Percentiles rank a stretch among this genome's conserved stretches.
These are phyloP conservation scores for Jaenimonas drosophilae DNA, from an alignment of 208 protist species.

Conservation along the genomic window DNA sequence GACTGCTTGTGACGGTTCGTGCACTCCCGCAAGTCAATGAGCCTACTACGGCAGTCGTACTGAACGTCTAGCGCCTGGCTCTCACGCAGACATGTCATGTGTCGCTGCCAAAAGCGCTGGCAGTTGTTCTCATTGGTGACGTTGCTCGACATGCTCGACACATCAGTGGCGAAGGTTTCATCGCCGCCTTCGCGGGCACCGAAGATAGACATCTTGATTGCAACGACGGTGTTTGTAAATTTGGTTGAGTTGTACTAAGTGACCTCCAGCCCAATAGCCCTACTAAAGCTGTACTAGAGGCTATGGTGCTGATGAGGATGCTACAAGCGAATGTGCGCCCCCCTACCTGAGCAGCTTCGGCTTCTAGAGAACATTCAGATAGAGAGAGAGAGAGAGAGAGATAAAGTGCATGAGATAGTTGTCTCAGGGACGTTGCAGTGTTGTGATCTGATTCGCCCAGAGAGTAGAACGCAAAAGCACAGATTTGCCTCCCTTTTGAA, in stretches of 20 bases:
- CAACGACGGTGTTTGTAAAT: too few relatives aligned
- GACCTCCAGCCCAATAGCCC: background rate
- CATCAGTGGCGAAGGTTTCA: constrained; percentile 40
- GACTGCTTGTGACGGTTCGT: constrained; percentile 70
- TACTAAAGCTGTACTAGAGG: too few relatives aligned
- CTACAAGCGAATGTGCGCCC: too few relatives aligned
- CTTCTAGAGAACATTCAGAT: background rate
- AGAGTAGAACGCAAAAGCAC: too few relatives aligned
- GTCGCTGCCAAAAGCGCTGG: constrained; percentile 67
- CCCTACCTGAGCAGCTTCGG: background rate
- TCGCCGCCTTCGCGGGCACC: constrained; percentile 57
- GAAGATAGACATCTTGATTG: constrained; percentile 59
- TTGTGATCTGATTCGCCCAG: too few relatives aligned
- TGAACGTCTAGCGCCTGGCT: constrained; percentile 81
- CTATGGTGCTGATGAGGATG: too few relatives aligned
- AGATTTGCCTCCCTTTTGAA: too few relatives aligned
- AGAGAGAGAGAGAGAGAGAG: background rate
- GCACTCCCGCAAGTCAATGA: constrained; percentile 80
- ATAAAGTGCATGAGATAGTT: too few relatives aligned
- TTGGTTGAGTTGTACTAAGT: too few relatives aligned
- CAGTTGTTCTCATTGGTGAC: constrained; percentile 68
- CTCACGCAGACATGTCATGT: constrained; percentile 78
- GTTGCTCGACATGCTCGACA: constrained; percentile 43
- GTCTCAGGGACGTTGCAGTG: too few relatives aligned
- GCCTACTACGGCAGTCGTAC: constrained; percentile 79